Conservation (phyloP, 192 early-diverging fungal genomes). For the Podila minutissima region DNA sequence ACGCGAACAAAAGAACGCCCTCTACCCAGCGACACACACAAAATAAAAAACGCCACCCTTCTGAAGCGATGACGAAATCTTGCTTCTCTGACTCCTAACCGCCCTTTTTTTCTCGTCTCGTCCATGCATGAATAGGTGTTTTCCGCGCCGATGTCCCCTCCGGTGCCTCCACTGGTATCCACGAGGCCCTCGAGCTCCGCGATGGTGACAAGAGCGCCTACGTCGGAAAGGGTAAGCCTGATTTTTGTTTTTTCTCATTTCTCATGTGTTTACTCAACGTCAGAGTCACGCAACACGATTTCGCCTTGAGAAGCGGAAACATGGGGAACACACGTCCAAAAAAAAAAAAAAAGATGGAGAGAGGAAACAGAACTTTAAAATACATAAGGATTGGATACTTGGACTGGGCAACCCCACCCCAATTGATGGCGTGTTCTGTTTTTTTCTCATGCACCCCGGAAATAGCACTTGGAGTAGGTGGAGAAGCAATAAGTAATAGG, state of each 20-base stretch:
- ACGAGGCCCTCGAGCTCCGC: slow-evolving; percentile 99
- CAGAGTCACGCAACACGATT: neutral
- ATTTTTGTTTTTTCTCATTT: neutral
- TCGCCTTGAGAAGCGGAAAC: neutral
- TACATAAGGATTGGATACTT: too few relatives aligned
- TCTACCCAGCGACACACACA: neutral
- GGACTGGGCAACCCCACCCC: too few relatives aligned
- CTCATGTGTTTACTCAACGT: too few relatives aligned
- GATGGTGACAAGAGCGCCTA: slow-evolving; percentile 87
- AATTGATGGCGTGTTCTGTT: neutral
- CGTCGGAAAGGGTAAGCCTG: slow-evolving; percentile 90
- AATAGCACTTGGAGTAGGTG: too few relatives aligned
- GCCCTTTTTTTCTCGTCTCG: neutral
- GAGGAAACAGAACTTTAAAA: slow-evolving; percentile 4
- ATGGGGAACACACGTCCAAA: neutral
- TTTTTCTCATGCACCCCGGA: too few relatives aligned
- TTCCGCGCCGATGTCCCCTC: slow-evolving; percentile 99
- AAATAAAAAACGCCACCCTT: neutral
- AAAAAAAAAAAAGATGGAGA: neutral
- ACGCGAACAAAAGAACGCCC: neutral
- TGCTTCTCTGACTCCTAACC: slow-evolving; percentile 5
- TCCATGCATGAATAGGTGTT: slow-evolving; percentile 56
- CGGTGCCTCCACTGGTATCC: slow-evolving; percentile 98
- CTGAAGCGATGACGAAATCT: slow-evolving; percentile 1
- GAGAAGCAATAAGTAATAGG: too few relatives aligned